A percentile compares a stretch with the other conserved stretches of the same genome.
phyloP scores from a whole-genome alignment of 228 moss, liverwort and hornwort genomes.

The Sphagnum magellanicum region DNA sequence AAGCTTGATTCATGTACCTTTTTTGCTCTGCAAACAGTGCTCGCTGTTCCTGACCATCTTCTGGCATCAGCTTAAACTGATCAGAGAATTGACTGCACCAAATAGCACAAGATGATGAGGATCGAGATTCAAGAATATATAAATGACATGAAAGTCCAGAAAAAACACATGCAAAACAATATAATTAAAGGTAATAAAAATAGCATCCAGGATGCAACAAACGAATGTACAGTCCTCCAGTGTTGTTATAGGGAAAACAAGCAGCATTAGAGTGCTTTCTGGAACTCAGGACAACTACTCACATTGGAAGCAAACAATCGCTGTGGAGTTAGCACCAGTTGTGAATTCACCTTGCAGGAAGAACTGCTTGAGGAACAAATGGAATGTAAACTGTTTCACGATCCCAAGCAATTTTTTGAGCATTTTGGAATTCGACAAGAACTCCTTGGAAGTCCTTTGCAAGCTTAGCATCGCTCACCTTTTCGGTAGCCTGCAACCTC shows the following conservation, averaged over 20 bases:
- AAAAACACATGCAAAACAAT: no score
- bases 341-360: constrained; percentile 8
- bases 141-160: no score
- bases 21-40: constrained; percentile 21
- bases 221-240: no score
- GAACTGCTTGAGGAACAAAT: constrained; percentile 59
- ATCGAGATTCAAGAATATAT: no score
- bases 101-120: no score
- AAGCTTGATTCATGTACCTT: constrained; percentile 15
- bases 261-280: no score
- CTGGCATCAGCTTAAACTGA: constrained; percentile 34
- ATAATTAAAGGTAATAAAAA: no score
- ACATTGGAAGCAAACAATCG: no score
- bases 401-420: constrained; percentile 80
- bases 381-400: constrained; percentile 76
- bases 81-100: constrained; percentile 39
- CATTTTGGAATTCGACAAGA: constrained; percentile 83
- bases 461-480: constrained; percentile 96
- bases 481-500: constrained; percentile 65
- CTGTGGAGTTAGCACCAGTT: no score
- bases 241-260: no score
- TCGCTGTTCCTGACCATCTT: constrained; percentile 40
- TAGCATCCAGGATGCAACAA: no score
- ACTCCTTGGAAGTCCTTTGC: constrained; percentile 96
- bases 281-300: no score